Conservation (phyloP, 495 filamentous ascomycete species). For the Aspergillus baeticus region DNA sequence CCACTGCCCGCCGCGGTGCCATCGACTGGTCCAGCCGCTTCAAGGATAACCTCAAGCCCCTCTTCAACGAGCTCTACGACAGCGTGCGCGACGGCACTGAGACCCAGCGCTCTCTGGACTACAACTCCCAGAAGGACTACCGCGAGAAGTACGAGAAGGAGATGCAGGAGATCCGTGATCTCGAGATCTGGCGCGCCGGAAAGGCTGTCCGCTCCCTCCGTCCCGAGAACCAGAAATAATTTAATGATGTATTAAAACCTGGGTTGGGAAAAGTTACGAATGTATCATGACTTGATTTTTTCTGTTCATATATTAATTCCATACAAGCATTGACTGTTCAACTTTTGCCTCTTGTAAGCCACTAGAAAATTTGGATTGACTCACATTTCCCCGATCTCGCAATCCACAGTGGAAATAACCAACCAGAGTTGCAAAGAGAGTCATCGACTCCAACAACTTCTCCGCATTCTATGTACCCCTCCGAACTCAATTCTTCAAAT, state of each 20-base stretch:
- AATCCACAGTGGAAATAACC: background rate
- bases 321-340: slow-evolving; percentile 18
- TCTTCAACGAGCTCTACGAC: slow-evolving; percentile 96
- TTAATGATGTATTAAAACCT: slow-evolving; percentile 26
- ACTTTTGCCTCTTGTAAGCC: background rate
- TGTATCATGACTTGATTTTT: slow-evolving; percentile 43
- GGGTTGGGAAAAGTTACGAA: slow-evolving; percentile 41
- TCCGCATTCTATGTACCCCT: background rate
- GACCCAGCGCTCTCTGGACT: slow-evolving; percentile 91
- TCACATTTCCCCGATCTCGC: background rate
- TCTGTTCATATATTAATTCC: slow-evolving; percentile 21
- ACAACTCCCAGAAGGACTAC: slow-evolving; percentile 93
- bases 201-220: slow-evolving; percentile 92
- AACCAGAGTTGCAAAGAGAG: too few relatives aligned
- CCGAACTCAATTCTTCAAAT: background rate
- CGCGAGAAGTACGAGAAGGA: slow-evolving; percentile 93
- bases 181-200: slow-evolving; percentile 98
- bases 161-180: slow-evolving; percentile 90
- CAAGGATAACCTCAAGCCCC: slow-evolving; percentile 95
- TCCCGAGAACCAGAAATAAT: slow-evolving; percentile 89
- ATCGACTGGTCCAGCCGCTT: slow-evolving; percentile 96
- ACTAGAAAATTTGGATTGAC: background rate
- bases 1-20: slow-evolving; percentile 95
- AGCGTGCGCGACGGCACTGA: slow-evolving; percentile 84
- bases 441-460: background rate